phyloP scores from a whole-genome alignment of 768 basidiomycete species.

The Pleurotus sapidus region DNA sequence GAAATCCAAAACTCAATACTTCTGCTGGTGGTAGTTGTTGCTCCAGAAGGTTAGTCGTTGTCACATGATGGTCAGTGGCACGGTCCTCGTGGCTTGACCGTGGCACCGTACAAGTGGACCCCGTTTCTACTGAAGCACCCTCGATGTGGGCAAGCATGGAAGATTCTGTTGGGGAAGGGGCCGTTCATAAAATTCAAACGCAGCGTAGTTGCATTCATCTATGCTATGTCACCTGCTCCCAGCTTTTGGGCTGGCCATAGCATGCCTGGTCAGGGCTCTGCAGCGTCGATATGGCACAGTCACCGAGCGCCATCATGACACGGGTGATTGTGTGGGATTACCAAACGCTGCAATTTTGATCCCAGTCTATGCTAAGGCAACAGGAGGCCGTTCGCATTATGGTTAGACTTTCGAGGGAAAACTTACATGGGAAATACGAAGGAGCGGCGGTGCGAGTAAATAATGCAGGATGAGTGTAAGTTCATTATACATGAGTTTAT shows the following conservation, averaged over 20 bases:
- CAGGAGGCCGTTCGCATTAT: too few relatives aligned
- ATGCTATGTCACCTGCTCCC: background rate
- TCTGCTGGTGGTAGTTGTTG: background rate
- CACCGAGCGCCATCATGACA: too few relatives aligned
- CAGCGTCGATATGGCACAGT: too few relatives aligned
- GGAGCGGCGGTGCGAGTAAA: too few relatives aligned
- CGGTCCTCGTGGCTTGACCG: conserved; percentile 7
- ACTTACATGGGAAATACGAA: too few relatives aligned
- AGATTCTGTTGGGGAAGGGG: background rate
- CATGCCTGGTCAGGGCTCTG: too few relatives aligned
- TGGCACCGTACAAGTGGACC: conserved; percentile 8
- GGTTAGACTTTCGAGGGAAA: too few relatives aligned
- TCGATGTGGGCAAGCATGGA: background rate
- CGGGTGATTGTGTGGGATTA: too few relatives aligned
- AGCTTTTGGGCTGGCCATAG: too few relatives aligned
- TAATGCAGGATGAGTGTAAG: background rate
- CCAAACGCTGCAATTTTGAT: too few relatives aligned
- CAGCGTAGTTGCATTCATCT: background rate
- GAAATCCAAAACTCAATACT: background rate
- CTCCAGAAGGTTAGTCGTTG: background rate
- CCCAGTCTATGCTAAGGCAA: too few relatives aligned
- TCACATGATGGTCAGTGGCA: conserved; percentile 9
- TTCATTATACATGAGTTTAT: background rate
- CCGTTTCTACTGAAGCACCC: conserved; percentile 3
- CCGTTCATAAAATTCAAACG: background rate